phyloP scores from a whole-genome alignment of 2,329 filamentous ascomycete species.

The Alternaria arbusti region DNA sequence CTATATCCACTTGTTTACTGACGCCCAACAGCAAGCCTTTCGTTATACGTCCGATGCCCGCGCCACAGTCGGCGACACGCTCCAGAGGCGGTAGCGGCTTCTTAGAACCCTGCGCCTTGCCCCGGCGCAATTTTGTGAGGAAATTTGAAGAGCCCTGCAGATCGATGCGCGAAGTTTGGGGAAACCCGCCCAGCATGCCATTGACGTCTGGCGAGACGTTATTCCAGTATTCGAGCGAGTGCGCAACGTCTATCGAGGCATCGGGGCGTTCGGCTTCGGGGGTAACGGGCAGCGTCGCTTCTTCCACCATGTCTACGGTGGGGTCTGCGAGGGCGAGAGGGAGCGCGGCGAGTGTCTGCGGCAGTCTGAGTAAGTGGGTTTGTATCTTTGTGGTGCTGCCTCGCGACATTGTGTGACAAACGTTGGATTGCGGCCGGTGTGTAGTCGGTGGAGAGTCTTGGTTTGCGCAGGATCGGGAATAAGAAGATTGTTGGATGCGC shows the following conservation, averaged over 20 bases:
- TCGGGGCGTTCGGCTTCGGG: conserved; percentile 42
- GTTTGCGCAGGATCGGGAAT: neutral
- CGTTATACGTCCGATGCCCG: conserved; percentile 83
- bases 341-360: conserved; percentile 5
- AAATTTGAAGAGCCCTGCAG: conserved; percentile 74
- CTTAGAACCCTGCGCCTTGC: conserved; percentile 32
- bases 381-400: neutral
- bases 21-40: conserved; percentile 75
- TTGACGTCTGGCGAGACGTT: conserved; percentile 61
- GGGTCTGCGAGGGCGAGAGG: neutral
- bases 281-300: conserved; percentile 27
- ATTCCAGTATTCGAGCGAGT: conserved; percentile 60
- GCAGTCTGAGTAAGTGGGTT: conserved; percentile 1
- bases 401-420: neutral
- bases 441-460: neutral
- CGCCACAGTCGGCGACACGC: conserved; percentile 65
- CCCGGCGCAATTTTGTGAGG: conserved; percentile 65
- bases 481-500: neutral
- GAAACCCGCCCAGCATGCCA: conserved; percentile 82
- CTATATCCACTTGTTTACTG: conserved; percentile 75
- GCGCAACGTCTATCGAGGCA: conserved; percentile 53
- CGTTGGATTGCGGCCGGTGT: neutral
- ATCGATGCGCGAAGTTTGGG: conserved; percentile 72
- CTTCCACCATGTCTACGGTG: conserved; percentile 36
- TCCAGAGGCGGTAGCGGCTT: conserved; percentile 38